Evolutionary conservation across 148 eudicot species (phyloP).

Genomic region (Gaultheria prostrata): DNA sequence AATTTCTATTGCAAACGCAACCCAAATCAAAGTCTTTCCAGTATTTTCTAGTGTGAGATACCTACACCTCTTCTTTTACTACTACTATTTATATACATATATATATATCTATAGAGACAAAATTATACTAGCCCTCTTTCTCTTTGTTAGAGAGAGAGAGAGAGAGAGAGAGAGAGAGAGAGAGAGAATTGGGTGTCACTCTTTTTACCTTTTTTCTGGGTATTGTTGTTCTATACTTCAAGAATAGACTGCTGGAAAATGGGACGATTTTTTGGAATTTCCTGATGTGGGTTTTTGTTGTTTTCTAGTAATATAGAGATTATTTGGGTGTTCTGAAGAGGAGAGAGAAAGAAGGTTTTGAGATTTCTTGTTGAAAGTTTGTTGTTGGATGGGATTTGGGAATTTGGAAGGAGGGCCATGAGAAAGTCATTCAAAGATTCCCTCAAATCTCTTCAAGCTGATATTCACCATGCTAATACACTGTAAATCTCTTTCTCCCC

Average conservation of each 20-base stretch:
- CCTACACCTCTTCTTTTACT: neutral
- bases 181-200: neutral
- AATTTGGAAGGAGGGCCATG: constrained; percentile 26
- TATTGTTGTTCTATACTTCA: neutral
- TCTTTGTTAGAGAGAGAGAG: neutral
- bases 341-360: neutral
- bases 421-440: constrained; percentile 64
- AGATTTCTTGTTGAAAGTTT: neutral
- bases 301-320: neutral
- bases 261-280: constrained; percentile 2
- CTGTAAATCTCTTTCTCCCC: constrained; percentile 32
- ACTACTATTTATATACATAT: neutral
- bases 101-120: neutral
- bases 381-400: constrained; percentile 40
- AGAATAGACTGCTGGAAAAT: neutral
- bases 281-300: neutral
- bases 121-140: neutral
- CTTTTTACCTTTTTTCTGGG: neutral
- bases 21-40: neutral
- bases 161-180: constrained; percentile 3
- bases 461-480: constrained; percentile 77
- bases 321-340: neutral
- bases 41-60: neutral
- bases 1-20: neutral
- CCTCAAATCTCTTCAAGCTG: constrained; percentile 79